These are phyloP conservation scores for Ascochyta koolunga DNA, from an alignment of 2,329 filamentous ascomycete species.

Conservation along the genomic window DNA sequence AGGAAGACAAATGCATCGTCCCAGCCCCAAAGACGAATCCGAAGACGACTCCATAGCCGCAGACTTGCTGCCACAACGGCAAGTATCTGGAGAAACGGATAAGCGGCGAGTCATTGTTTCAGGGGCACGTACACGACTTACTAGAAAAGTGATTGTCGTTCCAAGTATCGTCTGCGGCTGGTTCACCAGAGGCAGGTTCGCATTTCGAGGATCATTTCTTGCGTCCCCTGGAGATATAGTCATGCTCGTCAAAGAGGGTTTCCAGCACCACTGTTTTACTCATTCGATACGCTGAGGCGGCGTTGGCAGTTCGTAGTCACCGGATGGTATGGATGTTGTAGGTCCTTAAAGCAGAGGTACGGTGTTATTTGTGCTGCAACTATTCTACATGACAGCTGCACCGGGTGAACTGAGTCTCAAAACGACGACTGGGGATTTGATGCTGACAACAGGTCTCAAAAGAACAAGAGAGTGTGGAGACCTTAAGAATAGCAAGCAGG, in stretches of 20 bases:
- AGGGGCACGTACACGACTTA: slow-evolving; percentile 19
- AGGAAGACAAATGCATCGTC: slow-evolving; percentile 45
- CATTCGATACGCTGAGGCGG: neutral
- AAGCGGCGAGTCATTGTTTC: neutral
- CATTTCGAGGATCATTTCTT: slow-evolving; percentile 32
- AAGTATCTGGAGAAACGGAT: slow-evolving; percentile 24
- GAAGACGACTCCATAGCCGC: slow-evolving; percentile 39
- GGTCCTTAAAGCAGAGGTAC: no score
- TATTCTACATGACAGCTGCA: slow-evolving; percentile 1
- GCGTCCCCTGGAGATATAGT: slow-evolving; percentile 16
- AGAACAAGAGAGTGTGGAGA: neutral
- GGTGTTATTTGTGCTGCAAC: neutral
- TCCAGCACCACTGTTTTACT: neutral
- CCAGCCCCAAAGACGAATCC: slow-evolving; percentile 41
- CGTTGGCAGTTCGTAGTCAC: neutral
- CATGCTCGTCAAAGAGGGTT: slow-evolving; percentile 7
- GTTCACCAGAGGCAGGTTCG: slow-evolving; percentile 37
- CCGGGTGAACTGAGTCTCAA: neutral
- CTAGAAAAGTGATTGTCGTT: slow-evolving; percentile 36
- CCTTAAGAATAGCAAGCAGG: slow-evolving; percentile 2
- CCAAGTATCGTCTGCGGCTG: slow-evolving; percentile 38
- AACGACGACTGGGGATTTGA: neutral
- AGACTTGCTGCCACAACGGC: slow-evolving; percentile 36
- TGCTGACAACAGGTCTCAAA: slow-evolving; percentile 2
- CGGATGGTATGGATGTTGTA: neutral